A percentile compares a stretch with the other conserved stretches of the same genome.
phyloP scores from a whole-genome alignment of 1,284 basidiomycete genomes.

The Ceratobasidium papillatum region DNA sequence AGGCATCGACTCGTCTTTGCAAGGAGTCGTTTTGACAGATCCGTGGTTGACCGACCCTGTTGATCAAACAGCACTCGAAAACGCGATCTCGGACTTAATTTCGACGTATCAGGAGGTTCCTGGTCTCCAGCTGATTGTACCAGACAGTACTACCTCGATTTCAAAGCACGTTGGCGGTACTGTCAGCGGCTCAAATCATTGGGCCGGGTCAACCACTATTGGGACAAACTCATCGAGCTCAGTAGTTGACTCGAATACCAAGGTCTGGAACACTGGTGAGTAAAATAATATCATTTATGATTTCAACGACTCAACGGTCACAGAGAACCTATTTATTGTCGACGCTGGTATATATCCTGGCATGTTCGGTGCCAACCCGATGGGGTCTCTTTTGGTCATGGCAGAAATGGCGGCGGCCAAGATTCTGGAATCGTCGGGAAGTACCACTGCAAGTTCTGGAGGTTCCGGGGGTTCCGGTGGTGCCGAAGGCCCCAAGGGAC shows the following conservation, averaged over 20 bases:
- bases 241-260: conserved; percentile 67
- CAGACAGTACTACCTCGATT: conserved; percentile 66
- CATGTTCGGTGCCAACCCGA: background rate
- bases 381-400: background rate
- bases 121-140: background rate
- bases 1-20: conserved; percentile 55
- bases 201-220: conserved; percentile 64
- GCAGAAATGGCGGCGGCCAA: background rate
- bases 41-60: conserved; percentile 67
- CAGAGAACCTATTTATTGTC: conserved; percentile 19
- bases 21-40: conserved; percentile 59
- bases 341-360: background rate
- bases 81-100: conserved; percentile 59
- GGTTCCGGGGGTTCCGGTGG: too few relatives aligned
- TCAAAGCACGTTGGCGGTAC: conserved; percentile 52
- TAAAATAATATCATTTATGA: conserved; percentile 45
- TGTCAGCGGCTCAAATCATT: conserved; percentile 60
- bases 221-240: conserved; percentile 52
- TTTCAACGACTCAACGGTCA: background rate
- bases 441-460: background rate
- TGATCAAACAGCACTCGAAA: conserved; percentile 62
- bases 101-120: conserved; percentile 11
- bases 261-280: conserved; percentile 67
- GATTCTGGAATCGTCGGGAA: background rate
- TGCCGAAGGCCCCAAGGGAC: too few relatives aligned